Percentiles rank a stretch among this genome's conserved stretches.
Conservation (phyloP, 1,284 basidiomycete genomes). For the Trichosporon inkin region DNA sequence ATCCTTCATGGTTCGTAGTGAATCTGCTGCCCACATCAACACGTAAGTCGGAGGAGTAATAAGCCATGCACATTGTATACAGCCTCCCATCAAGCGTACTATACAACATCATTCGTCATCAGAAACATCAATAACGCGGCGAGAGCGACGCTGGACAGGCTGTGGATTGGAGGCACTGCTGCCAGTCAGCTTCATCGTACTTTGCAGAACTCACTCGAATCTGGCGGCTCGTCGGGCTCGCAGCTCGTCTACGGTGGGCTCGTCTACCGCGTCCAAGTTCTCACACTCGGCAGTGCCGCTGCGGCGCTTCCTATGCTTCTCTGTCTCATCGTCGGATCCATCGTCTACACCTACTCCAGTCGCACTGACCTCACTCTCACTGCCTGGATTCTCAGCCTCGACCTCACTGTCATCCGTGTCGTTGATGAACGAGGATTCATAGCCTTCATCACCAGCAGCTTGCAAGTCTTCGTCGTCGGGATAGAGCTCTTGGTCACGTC, state of each 20-base stretch:
- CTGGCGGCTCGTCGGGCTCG: conserved; percentile 17
- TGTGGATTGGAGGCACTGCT: background rate
- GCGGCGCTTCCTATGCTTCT: background rate
- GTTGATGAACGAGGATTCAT: conserved; percentile 24
- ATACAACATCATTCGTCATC: conserved; percentile 6
- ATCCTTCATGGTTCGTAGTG: too few relatives aligned
- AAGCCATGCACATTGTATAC: background rate
- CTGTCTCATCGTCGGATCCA: conserved; percentile 8
- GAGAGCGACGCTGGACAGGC: background rate
- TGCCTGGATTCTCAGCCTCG: background rate
- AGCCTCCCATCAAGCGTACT: background rate
- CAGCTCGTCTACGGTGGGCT: conserved; percentile 24
- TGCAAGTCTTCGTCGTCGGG: conserved; percentile 1
- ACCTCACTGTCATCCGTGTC: conserved; percentile 8
- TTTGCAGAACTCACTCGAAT: conserved; percentile 13
- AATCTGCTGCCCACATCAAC: too few relatives aligned
- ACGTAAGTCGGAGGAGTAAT: too few relatives aligned
- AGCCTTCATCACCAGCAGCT: conserved; percentile 15
- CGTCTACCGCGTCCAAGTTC: conserved; percentile 14
- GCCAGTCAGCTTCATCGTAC: background rate
- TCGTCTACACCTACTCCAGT: background rate
- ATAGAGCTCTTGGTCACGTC: background rate
- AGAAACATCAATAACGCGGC: conserved; percentile 7
- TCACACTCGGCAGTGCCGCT: background rate
- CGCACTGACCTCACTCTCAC: conserved; percentile 6